phyloP scores from a whole-genome alignment of 2,329 filamentous ascomycete genomes.

The Pleomassaria siparia region DNA sequence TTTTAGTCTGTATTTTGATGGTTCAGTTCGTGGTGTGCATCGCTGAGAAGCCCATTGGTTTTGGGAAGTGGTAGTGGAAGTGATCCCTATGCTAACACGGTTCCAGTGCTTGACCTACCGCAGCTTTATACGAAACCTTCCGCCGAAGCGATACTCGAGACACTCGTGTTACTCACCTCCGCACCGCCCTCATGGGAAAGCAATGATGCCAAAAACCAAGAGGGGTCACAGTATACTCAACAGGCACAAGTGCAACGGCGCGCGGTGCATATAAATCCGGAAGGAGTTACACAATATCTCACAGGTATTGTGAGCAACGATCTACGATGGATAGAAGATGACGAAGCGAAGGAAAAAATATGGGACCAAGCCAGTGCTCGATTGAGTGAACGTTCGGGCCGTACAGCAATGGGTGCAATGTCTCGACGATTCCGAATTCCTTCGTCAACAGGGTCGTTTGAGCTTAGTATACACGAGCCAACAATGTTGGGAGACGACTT shows the following conservation, averaged over 20 bases:
- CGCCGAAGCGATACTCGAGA: constrained; percentile 62
- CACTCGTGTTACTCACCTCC: constrained; percentile 67
- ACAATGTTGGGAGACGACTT: constrained; percentile 84
- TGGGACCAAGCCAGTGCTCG: constrained; percentile 80
- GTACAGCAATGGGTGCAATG: constrained; percentile 67
- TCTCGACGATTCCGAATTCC: constrained; percentile 63
- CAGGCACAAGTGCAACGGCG: background rate
- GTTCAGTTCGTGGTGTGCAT: too few species aligned
- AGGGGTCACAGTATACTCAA: constrained; percentile 39
- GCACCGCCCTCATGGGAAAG: constrained; percentile 69
- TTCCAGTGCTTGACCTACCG: constrained; percentile 71
- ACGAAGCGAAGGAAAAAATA: constrained; percentile 66
- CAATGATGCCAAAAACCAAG: constrained; percentile 43
- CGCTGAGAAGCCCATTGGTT: too few species aligned
- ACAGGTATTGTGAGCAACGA: constrained; percentile 68
- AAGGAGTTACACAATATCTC: constrained; percentile 65
- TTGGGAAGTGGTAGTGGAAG: too few species aligned
- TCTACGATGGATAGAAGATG: constrained; percentile 68
- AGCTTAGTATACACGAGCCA: constrained; percentile 79
- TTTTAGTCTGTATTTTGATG: background rate
- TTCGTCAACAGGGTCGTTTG: constrained; percentile 41
- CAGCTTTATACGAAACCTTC: constrained; percentile 77
- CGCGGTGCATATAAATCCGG: constrained; percentile 45
- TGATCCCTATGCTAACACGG: background rate
- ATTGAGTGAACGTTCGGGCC: constrained; percentile 82